Evolutionary conservation across 2,329 filamentous ascomycete genomes (phyloP).

Genomic region (Amauroascus verrucosus): DNA sequence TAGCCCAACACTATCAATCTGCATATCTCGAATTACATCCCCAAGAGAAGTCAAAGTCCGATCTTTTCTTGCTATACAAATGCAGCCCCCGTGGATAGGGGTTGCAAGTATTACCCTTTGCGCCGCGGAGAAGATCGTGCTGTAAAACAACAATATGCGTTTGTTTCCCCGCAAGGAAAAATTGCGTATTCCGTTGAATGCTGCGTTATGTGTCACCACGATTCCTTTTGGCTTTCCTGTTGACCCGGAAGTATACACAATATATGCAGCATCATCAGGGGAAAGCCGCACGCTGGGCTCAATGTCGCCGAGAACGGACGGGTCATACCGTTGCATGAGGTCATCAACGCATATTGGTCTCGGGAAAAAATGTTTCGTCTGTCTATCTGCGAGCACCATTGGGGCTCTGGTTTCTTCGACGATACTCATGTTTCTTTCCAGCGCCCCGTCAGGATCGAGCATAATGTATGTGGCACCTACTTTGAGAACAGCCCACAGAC

Average conservation of each 20-base stretch:
- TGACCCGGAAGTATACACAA: slow-evolving; percentile 22
- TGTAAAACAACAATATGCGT: slow-evolving; percentile 21
- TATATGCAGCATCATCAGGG: background rate
- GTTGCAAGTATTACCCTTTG: slow-evolving; percentile 24
- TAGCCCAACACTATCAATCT: slow-evolving; percentile 44
- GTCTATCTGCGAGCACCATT: slow-evolving; percentile 16
- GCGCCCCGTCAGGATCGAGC: slow-evolving; percentile 8
- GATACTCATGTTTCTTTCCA: slow-evolving; percentile 6
- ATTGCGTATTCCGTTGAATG: slow-evolving; percentile 24
- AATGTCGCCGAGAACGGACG: background rate
- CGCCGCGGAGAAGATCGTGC: slow-evolving; percentile 18
- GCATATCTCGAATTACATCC: slow-evolving; percentile 37
- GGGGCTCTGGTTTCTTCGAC: slow-evolving; percentile 7
- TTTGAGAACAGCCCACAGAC: slow-evolving; percentile 10
- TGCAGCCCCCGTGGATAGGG: slow-evolving; percentile 44
- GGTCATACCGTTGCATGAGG: background rate
- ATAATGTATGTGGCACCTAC: slow-evolving; percentile 9
- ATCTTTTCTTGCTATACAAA: slow-evolving; percentile 46
- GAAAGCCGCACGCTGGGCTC: slow-evolving; percentile 65
- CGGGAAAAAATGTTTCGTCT: slow-evolving; percentile 10
- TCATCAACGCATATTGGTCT: slow-evolving; percentile 9
- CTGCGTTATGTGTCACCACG: slow-evolving; percentile 20
- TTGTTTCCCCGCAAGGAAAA: slow-evolving; percentile 23
- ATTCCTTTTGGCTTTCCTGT: slow-evolving; percentile 23
- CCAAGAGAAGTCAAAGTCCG: slow-evolving; percentile 43